phyloP scores from a whole-genome alignment of 1,284 basidiomycete genomes.

The Ganoderma leucocontextum region DNA sequence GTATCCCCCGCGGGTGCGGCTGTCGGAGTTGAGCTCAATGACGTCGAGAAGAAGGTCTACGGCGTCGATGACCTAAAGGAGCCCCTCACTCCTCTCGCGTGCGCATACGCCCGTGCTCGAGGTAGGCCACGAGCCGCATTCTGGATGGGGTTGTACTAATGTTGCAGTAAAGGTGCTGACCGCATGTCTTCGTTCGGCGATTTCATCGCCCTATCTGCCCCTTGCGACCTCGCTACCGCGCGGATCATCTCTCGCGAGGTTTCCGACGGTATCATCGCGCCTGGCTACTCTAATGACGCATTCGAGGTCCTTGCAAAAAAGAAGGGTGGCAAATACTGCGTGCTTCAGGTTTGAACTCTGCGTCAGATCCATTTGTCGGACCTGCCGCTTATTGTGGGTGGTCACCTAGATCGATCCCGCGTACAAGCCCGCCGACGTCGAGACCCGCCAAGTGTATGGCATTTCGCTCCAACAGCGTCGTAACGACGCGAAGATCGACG shows the following conservation, averaged over 20 bases:
- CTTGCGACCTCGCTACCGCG: slow-evolving; percentile 94
- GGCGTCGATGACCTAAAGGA: slow-evolving; percentile 96
- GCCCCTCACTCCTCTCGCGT: slow-evolving; percentile 87
- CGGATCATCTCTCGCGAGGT: slow-evolving; percentile 98
- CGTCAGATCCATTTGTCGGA: neutral
- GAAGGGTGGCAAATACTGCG: slow-evolving; percentile 99
- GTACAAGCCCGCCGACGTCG: slow-evolving; percentile 80
- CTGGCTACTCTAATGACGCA: slow-evolving; percentile 90
- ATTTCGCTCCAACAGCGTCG: slow-evolving; percentile 91
- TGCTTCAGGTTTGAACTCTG: slow-evolving; percentile 75
- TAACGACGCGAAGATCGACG: slow-evolving; percentile 92
- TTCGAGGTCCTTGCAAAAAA: slow-evolving; percentile 94
- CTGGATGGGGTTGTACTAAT: neutral
- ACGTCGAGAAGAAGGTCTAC: slow-evolving; percentile 93
- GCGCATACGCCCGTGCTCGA: slow-evolving; percentile 95
- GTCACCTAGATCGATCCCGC: slow-evolving; percentile 79
- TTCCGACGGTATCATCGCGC: slow-evolving; percentile 97
- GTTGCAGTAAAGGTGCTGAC: slow-evolving; percentile 76
- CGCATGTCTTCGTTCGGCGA: slow-evolving; percentile 99
- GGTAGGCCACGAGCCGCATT: slow-evolving; percentile 54
- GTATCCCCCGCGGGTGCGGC: slow-evolving; percentile 98
- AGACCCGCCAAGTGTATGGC: slow-evolving; percentile 97
- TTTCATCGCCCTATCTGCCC: slow-evolving; percentile 95
- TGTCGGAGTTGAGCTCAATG: slow-evolving; percentile 86
- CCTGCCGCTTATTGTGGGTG: neutral